Evolutionary conservation across 768 basidiomycete genomes (phyloP).

Genomic region (Suillus clintonianus): DNA sequence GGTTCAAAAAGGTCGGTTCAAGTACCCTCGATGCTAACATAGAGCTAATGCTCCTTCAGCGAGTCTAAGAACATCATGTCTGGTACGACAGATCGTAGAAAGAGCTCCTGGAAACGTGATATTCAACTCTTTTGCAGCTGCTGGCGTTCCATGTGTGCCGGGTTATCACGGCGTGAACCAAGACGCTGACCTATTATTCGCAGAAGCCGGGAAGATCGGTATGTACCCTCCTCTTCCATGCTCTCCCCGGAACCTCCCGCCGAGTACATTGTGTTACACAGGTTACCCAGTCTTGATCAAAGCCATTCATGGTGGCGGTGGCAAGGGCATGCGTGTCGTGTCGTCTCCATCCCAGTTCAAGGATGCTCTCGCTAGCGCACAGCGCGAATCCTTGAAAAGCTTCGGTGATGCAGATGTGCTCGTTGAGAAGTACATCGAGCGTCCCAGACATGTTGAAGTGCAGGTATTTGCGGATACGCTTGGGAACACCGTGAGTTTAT

Average conservation of each 20-base stretch:
- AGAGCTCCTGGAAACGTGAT: background rate
- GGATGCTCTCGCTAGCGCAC: constrained; percentile 82
- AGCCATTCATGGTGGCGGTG: constrained; percentile 94
- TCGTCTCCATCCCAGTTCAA: constrained; percentile 66
- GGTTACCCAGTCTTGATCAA: constrained; percentile 94
- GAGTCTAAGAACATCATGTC: constrained; percentile 97
- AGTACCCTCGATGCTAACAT: background rate
- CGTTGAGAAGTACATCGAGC: constrained; percentile 86
- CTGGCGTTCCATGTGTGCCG: constrained; percentile 90
- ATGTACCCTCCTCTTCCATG: background rate
- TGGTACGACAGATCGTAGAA: constrained; percentile 40
- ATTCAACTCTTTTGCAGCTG: constrained; percentile 48
- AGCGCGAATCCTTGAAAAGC: constrained; percentile 83
- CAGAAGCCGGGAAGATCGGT: constrained; percentile 76
- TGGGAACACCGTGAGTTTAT: constrained; percentile 88
- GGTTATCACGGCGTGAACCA: constrained; percentile 91
- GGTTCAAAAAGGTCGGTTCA: constrained; percentile 82
- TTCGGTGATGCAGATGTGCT: constrained; percentile 88
- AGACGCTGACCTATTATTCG: constrained; percentile 65
- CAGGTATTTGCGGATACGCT: constrained; percentile 88
- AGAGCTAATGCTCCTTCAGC: constrained; percentile 36
- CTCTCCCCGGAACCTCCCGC: background rate
- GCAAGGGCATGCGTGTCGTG: constrained; percentile 93
- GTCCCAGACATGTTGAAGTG: constrained; percentile 90
- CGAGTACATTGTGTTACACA: constrained; percentile 20